A percentile compares a stretch with the other conserved stretches of the same genome.
phyloP scores from a whole-genome alignment of 768 basidiomycete genomes.

The Boletus eberwhitei region DNA sequence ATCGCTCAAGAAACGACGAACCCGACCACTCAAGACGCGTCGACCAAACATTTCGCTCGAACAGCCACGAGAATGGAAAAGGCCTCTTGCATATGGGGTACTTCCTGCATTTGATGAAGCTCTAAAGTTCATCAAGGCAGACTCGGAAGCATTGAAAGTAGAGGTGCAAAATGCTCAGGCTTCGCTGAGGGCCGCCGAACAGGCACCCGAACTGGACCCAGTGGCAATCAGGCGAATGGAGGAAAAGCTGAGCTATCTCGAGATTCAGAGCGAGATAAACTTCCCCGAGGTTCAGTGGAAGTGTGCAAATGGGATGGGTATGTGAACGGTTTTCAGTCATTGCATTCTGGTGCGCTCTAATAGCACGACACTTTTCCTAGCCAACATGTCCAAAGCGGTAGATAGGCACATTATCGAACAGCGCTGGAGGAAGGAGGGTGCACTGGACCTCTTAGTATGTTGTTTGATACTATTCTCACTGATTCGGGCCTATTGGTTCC shows the following conservation, averaged over 20 bases:
- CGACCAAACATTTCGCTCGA: slow-evolving; percentile 52
- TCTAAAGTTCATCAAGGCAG: slow-evolving; percentile 60
- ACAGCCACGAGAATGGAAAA: slow-evolving; percentile 59
- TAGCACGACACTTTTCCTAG: slow-evolving; percentile 32
- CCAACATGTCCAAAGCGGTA: slow-evolving; percentile 62
- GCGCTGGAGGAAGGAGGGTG: slow-evolving; percentile 81
- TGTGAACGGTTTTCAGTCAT: slow-evolving; percentile 25
- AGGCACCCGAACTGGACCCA: slow-evolving; percentile 31
- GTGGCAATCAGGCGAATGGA: slow-evolving; percentile 42
- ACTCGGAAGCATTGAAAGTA: slow-evolving; percentile 49
- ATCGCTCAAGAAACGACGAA: slow-evolving; percentile 2
- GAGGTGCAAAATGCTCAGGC: slow-evolving; percentile 23
- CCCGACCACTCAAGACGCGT: slow-evolving; percentile 27
- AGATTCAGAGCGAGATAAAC: slow-evolving; percentile 80
- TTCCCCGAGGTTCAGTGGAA: slow-evolving; percentile 80
- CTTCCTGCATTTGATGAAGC: slow-evolving; percentile 86
- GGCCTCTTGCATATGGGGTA: slow-evolving; percentile 57
- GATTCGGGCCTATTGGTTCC: background rate
- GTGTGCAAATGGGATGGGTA: slow-evolving; percentile 74
- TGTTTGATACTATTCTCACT: background rate
- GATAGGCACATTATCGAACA: slow-evolving; percentile 82
- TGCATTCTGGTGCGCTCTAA: background rate
- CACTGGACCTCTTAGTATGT: slow-evolving; percentile 73
- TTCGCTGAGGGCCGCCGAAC: slow-evolving; percentile 15
- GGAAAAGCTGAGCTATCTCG: slow-evolving; percentile 55